Evolutionary conservation across 345 rosid species (phyloP).

Genomic region (Eutrema yunnanense): DNA sequence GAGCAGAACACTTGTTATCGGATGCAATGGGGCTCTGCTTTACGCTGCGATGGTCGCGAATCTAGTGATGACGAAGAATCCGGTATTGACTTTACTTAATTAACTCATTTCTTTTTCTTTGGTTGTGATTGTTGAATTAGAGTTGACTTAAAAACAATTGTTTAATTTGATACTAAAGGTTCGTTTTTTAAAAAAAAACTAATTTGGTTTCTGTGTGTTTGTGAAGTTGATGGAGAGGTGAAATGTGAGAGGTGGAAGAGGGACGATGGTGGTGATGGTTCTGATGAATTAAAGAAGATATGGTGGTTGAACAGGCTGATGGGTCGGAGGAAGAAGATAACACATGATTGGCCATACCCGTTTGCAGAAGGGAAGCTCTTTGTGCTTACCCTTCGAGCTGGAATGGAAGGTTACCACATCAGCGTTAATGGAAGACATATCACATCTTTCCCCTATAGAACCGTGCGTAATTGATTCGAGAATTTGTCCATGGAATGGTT

Average conservation of each 20-base stretch:
- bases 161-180: background rate
- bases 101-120: background rate
- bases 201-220: background rate
- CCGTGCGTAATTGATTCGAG: conserved; percentile 45
- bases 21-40: conserved; percentile 70
- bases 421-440: conserved; percentile 86
- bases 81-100: conserved; percentile 36
- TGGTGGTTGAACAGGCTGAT: conserved; percentile 91
- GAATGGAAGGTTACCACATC: conserved; percentile 91
- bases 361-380: conserved; percentile 76
- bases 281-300: conserved; percentile 60
- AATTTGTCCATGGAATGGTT: background rate
- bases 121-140: conserved; percentile 4
- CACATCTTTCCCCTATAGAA: conserved; percentile 87
- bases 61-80: conserved; percentile 70
- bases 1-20: conserved; percentile 71
- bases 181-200: background rate
- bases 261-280: conserved; percentile 33
- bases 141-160: conserved; percentile 10
- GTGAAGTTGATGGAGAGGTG: conserved; percentile 72
- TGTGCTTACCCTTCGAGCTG: conserved; percentile 83
- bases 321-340: conserved; percentile 61
- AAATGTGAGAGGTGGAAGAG: conserved; percentile 91
- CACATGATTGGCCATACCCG: conserved; percentile 82
- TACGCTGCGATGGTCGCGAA: conserved; percentile 72